Conservation (phyloP, 345 rosid genomes). For the Citrus unshiu region DNA sequence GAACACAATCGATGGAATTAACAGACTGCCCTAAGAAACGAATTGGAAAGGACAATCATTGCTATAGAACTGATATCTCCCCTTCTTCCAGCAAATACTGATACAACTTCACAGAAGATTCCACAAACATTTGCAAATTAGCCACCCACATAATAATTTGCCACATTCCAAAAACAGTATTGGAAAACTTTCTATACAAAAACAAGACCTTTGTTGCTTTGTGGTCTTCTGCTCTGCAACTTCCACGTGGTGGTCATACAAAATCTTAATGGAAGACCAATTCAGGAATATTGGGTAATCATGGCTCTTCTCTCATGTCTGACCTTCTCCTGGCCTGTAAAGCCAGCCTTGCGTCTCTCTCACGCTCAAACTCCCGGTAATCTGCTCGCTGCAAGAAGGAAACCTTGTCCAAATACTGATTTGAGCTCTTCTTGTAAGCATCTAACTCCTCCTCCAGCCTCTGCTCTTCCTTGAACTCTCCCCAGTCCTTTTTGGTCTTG, state of each 20-base stretch:
- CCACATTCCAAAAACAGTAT: background rate
- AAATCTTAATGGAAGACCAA: background rate
- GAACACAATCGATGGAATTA: background rate
- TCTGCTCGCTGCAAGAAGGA: constrained; percentile 81
- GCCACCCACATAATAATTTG: background rate
- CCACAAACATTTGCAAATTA: background rate
- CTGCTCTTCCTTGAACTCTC: constrained; percentile 92
- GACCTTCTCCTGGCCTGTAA: constrained; percentile 63
- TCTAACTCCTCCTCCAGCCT: constrained; percentile 83
- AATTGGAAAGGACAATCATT: background rate
- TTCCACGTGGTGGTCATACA: background rate
- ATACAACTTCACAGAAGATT: background rate
- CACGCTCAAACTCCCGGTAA: constrained; percentile 88
- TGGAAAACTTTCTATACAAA: background rate
- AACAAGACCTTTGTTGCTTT: background rate
- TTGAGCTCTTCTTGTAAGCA: constrained; percentile 92
- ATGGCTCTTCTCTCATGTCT: constrained; percentile 53
- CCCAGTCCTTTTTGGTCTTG: constrained; percentile 95
- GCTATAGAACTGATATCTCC: background rate
- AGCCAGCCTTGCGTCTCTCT: constrained; percentile 88
- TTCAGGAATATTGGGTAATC: background rate
- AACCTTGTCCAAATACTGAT: constrained; percentile 81
- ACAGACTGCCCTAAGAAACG: background rate
- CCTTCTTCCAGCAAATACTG: background rate
- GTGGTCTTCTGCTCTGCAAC: background rate